These are phyloP conservation scores for Aspergillus transmontanensis DNA, from an alignment of 2,329 filamentous ascomycete species.

Conservation along the genomic window DNA sequence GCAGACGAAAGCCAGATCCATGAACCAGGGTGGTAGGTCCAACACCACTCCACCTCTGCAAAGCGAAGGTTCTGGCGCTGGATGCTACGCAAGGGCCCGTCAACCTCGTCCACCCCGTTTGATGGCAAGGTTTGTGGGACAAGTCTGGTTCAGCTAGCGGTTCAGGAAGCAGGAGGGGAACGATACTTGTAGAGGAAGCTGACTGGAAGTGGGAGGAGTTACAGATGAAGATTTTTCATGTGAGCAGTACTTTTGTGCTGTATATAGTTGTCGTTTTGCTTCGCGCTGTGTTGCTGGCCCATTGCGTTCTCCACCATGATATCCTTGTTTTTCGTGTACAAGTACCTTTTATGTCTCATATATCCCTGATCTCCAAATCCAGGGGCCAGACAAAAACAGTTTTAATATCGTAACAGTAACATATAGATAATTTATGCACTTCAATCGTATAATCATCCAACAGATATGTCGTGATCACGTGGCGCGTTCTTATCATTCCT, in stretches of 20 bases:
- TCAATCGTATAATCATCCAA: neutral
- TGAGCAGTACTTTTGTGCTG: conserved; percentile 12
- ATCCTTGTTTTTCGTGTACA: conserved; percentile 9
- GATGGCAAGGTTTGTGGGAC: conserved; percentile 22
- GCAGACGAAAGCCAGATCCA: conserved; percentile 23
- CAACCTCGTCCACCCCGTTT: conserved; percentile 17
- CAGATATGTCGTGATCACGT: conserved; percentile 19
- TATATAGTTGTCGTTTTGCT: neutral
- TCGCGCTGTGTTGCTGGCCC: neutral
- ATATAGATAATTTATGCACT: neutral
- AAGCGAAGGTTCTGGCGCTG: conserved; percentile 6
- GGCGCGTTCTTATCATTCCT: conserved; percentile 20
- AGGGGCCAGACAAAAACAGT: neutral
- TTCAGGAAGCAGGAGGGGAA: conserved; percentile 20
- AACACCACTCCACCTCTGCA: conserved; percentile 20
- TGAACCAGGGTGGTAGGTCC: conserved; percentile 26
- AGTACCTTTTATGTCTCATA: conserved; percentile 5
- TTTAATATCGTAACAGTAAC: neutral
- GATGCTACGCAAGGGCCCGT: conserved; percentile 20
- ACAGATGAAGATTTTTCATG: conserved; percentile 32
- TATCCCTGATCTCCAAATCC: neutral
- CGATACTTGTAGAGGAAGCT: conserved; percentile 21
- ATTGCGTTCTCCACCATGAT: conserved; percentile 10
- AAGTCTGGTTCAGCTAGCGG: conserved; percentile 25
- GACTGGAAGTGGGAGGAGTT: conserved; percentile 28